phyloP scores from a whole-genome alignment of 2,329 filamentous ascomycete genomes.

The Fusarium sambucinum region DNA sequence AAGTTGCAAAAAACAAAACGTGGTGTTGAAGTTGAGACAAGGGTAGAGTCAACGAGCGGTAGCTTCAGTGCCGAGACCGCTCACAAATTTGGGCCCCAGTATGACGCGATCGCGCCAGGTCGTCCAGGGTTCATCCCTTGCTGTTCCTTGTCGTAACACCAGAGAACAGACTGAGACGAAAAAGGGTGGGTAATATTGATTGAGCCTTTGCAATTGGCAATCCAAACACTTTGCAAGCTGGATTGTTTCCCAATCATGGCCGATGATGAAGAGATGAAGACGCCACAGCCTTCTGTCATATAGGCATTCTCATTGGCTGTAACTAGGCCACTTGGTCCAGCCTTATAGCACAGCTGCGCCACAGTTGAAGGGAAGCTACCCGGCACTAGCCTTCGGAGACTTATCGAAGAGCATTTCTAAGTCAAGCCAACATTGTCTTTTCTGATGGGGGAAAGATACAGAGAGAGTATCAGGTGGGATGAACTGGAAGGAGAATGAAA shows the following conservation, averaged over 20 bases:
- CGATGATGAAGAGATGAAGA: background rate
- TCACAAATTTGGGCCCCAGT: constrained; percentile 26
- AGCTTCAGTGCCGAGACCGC: constrained; percentile 36
- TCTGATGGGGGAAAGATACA: background rate
- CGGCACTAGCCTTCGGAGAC: constrained; percentile 31
- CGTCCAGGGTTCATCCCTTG: constrained; percentile 19
- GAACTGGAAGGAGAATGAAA: no score
- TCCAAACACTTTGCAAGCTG: background rate
- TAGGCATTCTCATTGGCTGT: background rate
- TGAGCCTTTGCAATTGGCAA: constrained; percentile 22
- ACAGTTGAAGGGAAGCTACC: constrained; percentile 1
- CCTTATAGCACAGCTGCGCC: constrained; percentile 23
- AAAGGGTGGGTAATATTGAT: constrained; percentile 8
- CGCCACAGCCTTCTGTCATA: constrained; percentile 16
- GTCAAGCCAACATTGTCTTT: background rate
- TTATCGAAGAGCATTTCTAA: constrained; percentile 20
- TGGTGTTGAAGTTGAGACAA: constrained; percentile 17
- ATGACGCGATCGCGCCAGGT: constrained; percentile 42
- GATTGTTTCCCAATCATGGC: background rate
- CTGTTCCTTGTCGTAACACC: background rate
- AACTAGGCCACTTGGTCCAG: constrained; percentile 7
- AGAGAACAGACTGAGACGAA: background rate
- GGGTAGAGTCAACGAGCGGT: constrained; percentile 26
- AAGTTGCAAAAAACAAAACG: background rate
- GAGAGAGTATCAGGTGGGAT: background rate